Base-by-base conservation (phyloP, 345 rosid species). In the Hypericum perforatum region DNA sequence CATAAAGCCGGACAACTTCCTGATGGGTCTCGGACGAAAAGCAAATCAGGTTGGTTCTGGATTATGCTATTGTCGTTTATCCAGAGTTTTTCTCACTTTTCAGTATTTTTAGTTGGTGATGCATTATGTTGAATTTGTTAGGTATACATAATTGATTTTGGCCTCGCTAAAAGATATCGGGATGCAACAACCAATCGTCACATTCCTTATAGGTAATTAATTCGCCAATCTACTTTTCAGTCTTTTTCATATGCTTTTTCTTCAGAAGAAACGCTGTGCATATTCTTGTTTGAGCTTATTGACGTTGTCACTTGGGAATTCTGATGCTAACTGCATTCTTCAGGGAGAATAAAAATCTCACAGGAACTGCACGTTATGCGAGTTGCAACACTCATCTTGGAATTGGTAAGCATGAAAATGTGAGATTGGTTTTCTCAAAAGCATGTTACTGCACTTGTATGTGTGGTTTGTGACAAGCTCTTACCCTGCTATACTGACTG, bases 331-430 rank as follows among this genome's bases (percentile, higher is more conserved):
- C 44, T 7, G 5, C 29, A 3, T 7, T 11, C 1, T 57, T 37
- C 79, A 92, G 98, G 83, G 98, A 92, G 63, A 88, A 92, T 63
- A 92, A 92, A 62, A 92, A 83, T 61, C 75, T 92, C 64, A 92
- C 96, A 0, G 98, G 98, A 54, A 92, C 98, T 52, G 98, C 98
- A 16, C 72, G 97, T 11, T 92, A 92, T 76, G 97, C 97, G 6
- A 92, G 98, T 71, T 81, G 96, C 75, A 92, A 92, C 59, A 88
- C 98, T 14, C 98, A 92, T 70, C 98, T 85, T 59, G 98, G 98
- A 48, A 92, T 88, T 63, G 96, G 98, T 92, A 75, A 72, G 70
- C 38, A 9, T n/a, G 29, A 8, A 37, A 36, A 45, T 41, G 41
- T 57, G 16, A 43, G 32, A 32, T 37, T 37, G 47, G 32, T 4